Conservation (phyloP, 1,284 basidiomycete genomes). For the Ceratobasidium sp. region DNA sequence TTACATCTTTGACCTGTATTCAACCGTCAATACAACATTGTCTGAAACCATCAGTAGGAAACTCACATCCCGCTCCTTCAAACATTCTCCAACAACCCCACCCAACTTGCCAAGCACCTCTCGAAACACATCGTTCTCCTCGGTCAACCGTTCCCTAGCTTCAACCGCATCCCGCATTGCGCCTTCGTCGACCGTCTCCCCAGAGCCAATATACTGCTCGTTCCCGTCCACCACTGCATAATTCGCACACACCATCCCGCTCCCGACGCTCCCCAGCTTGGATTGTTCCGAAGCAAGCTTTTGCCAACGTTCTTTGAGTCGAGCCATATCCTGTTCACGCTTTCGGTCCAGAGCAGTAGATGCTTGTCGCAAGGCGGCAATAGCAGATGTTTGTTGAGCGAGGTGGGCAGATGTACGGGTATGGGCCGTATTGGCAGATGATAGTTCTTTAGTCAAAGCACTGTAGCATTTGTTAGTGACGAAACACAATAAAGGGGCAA, state of each 20-base stretch:
- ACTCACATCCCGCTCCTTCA: conserved; percentile 47
- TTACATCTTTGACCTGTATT: conserved; percentile 1
- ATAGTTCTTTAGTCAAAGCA: conserved; percentile 42
- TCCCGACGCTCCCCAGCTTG: conserved; percentile 55
- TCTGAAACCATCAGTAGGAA: too few relatives aligned
- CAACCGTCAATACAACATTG: too few relatives aligned
- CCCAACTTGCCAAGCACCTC: conserved; percentile 74
- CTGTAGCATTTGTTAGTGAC: not conserved
- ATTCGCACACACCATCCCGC: conserved; percentile 43
- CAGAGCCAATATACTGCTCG: conserved; percentile 26
- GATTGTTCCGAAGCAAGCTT: conserved; percentile 74
- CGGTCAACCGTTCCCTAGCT: conserved; percentile 66
- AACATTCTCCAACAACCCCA: conserved; percentile 54
- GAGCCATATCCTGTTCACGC: conserved; percentile 77
- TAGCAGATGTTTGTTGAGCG: conserved; percentile 17
- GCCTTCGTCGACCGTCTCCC: conserved; percentile 66
- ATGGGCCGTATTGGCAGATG: conserved; percentile 52
- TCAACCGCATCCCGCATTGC: conserved; percentile 78
- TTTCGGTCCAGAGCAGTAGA: conserved; percentile 27
- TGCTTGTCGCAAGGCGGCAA: conserved; percentile 11
- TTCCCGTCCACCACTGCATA: conserved; percentile 23
- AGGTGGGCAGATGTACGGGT: conserved; percentile 39
- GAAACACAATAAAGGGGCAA: not conserved
- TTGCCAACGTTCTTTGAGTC: conserved; percentile 76
- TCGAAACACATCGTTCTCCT: conserved; percentile 75